phyloP scores from a whole-genome alignment of 495 filamentous ascomycete genomes.

The Neurospora tetrasperma region DNA sequence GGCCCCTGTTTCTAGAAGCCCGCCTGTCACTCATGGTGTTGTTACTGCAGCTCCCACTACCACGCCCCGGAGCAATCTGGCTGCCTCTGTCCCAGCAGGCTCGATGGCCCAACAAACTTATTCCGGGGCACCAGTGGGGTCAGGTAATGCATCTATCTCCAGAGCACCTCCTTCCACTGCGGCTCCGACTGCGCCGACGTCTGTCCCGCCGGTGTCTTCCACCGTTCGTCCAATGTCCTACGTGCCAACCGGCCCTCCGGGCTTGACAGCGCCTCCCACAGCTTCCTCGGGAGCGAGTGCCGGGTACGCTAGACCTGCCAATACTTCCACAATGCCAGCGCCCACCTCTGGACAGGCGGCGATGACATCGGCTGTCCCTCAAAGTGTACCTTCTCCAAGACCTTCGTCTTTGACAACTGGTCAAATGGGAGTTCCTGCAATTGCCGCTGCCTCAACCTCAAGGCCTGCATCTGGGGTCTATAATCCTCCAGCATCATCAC shows the following conservation, averaged over 20 bases:
- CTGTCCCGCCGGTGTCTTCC: not conserved
- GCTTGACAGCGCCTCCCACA: not conserved
- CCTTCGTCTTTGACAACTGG: not conserved
- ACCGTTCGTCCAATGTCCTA: not conserved
- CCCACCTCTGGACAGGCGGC: not conserved
- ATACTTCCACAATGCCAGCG: not conserved
- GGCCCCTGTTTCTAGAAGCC: not conserved
- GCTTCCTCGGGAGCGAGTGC: not conserved
- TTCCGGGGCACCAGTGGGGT: not conserved
- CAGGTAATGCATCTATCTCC: not conserved
- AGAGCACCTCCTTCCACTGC: not conserved
- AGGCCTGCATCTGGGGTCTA: not conserved
- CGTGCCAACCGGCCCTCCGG: not conserved
- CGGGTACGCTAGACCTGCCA: not conserved
- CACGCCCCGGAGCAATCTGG: not conserved
- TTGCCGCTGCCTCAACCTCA: not conserved
- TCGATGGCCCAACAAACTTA: not conserved
- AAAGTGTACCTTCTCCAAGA: not conserved
- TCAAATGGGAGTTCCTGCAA: not conserved
- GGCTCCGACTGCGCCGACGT: not conserved
- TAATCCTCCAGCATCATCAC: not conserved
- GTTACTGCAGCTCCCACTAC: not conserved
- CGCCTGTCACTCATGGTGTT: not conserved
- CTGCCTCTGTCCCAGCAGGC: not conserved
- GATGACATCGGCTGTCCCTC: not conserved